Percentiles rank a stretch among this genome's conserved stretches.
These are phyloP conservation scores for Plasmodium blacklocki DNA, from an alignment of 169 alveolate genomes.

Conservation along the genomic window DNA sequence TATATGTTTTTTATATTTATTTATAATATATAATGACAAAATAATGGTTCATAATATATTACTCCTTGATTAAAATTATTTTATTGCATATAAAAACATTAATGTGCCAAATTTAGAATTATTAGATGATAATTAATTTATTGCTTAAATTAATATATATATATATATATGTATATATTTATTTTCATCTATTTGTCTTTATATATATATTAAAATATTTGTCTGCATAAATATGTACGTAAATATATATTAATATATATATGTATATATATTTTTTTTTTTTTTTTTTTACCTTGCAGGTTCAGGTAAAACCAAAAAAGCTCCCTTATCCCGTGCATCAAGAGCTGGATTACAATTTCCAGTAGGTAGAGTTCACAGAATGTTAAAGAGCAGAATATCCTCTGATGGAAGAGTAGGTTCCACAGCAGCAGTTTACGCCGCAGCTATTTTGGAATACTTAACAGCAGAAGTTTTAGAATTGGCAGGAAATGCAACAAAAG, in stretches of 20 bases:
- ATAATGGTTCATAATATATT: too few species aligned
- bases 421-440: constrained; percentile 99
- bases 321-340: constrained; percentile 98
- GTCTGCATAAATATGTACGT: background rate
- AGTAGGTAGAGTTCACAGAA: constrained; percentile 99
- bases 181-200: too few species aligned
- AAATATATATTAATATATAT: background rate
- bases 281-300: constrained; percentile 87
- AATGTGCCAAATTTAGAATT: too few species aligned
- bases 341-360: constrained; percentile 99
- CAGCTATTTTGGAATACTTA: constrained; percentile 99
- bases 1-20: background rate
- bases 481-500: constrained; percentile 99
- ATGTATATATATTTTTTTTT: background rate
- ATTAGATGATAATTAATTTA: too few species aligned
- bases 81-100: too few species aligned
- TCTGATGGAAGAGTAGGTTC: constrained; percentile 99
- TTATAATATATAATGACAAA: too few species aligned
- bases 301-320: constrained; percentile 96
- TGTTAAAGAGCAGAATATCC: constrained; percentile 96
- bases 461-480: constrained; percentile 99
- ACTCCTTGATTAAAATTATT: too few species aligned
- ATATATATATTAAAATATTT: too few species aligned
- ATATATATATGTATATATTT: background rate
- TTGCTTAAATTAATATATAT: background rate